phyloP scores from a whole-genome alignment of 2,329 filamentous ascomycete genomes.

The Tolypocladium ovalisporum region DNA sequence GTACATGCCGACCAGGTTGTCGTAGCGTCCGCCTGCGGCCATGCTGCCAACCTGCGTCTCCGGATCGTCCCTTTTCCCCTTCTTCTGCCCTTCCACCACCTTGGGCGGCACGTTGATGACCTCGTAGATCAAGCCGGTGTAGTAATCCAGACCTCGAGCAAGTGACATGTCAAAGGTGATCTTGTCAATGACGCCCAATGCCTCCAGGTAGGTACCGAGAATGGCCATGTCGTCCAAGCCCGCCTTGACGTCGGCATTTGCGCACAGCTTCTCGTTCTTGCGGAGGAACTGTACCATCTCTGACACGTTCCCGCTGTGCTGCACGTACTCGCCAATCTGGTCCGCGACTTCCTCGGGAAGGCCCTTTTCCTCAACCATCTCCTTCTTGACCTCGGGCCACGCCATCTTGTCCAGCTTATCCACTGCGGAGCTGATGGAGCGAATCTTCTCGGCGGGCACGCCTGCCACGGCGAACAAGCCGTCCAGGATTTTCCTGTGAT shows the following conservation, averaged over 20 bases:
- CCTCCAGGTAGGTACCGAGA: conserved; percentile 72
- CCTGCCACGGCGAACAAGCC: conserved; percentile 87
- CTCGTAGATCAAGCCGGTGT: conserved; percentile 85
- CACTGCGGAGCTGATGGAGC: conserved; percentile 82
- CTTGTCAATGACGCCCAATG: conserved; percentile 59
- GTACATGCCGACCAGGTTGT: conserved; percentile 92
- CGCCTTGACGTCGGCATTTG: conserved; percentile 65
- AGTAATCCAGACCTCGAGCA: conserved; percentile 85
- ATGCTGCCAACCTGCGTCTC: conserved; percentile 67
- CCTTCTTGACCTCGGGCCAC: conserved; percentile 80
- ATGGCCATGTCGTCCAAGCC: conserved; percentile 73
- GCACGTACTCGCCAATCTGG: conserved; percentile 77
- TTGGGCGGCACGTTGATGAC: conserved; percentile 56
- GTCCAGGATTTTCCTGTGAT: conserved; percentile 89
- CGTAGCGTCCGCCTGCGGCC: conserved; percentile 83
- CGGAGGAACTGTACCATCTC: conserved; percentile 64
- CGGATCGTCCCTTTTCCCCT: conserved; percentile 39
- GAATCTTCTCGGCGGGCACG: conserved; percentile 76
- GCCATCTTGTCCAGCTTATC: conserved; percentile 93
- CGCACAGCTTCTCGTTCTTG: conserved; percentile 54
- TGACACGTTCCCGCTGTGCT: conserved; percentile 55
- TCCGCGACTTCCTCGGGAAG: conserved; percentile 68
- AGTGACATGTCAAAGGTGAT: conserved; percentile 86
- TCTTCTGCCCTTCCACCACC: conserved; percentile 24
- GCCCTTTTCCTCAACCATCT: conserved; percentile 91